Base-by-base conservation (phyloP, 169 alveolate species). In the Sarcocystis neurona region DNA sequence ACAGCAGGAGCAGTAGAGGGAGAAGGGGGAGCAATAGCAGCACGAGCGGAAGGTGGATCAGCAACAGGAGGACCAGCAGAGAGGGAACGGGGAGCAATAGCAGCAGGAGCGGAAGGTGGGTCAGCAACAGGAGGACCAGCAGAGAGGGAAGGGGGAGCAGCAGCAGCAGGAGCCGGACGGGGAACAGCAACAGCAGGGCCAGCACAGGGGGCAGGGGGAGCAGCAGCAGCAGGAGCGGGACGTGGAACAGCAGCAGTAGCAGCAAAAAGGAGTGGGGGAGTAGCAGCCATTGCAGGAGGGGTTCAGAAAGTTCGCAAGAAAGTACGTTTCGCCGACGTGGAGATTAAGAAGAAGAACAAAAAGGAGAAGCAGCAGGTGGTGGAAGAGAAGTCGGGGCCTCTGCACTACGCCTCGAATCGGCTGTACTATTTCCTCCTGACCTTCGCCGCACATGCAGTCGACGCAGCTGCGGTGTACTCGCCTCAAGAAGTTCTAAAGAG, bases 371-470 rank as follows among this genome's bases (percentile, higher is more conserved):
- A 23, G 66, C 66, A 53, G 66, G 66, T 53, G 66, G 66, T 53
- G 66, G 66, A 53, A 12, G 23, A 23, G 30, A 12, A 53, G 12
- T 23, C 23, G 12, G 12, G 66, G 23, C 66, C 66, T 15, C 66
- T 23, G 12, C 30, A n/a, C n/a, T n/a, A n/a, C n/a, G 39, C 30
- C 30, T 37, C 20, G 32, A 20, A n/a, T 18, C 82, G 82, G 58
- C 53, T 72, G 39, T 72, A 41, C 6, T 39, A 39, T 32, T 72
- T 72, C 46, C 37, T 72, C 12, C 32, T 72, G 18, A 6, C 32
- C n/a, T 72, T 72, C 23, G 82, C 82, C 10, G 4, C 56, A 43
- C 15, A 37, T 32, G 82, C 82, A 2, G 82, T 72, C 56, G 56
- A 72, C 10, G 82, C 82, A 4, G 6, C 58, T 20, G 39, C 41